phyloP scores from a whole-genome alignment of 1,284 basidiomycete genomes.

The Austroboletus olivaceoglutinosus region DNA sequence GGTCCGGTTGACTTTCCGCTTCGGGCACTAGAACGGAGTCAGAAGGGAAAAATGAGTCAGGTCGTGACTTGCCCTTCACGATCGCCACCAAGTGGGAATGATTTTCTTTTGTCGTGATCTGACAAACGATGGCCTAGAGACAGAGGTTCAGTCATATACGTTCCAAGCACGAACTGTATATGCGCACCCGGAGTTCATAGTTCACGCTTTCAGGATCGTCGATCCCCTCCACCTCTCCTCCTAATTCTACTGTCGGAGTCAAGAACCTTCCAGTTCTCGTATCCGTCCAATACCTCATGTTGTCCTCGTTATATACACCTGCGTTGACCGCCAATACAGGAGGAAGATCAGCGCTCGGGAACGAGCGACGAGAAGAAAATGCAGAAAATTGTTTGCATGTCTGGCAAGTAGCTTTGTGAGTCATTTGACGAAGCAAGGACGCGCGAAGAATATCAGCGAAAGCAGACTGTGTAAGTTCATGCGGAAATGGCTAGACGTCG shows the following conservation, averaged over 20 bases:
- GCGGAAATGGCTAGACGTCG: slow-evolving; percentile 39
- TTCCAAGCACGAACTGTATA: neutral
- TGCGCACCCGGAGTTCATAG: slow-evolving; percentile 73
- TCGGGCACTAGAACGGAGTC: slow-evolving; percentile 54
- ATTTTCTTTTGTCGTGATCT: slow-evolving; percentile 76
- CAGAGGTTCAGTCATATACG: neutral
- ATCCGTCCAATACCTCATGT: slow-evolving; percentile 78
- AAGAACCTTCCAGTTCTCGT: slow-evolving; percentile 46
- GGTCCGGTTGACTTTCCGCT: slow-evolving; percentile 45
- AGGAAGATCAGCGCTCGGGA: slow-evolving; percentile 71
- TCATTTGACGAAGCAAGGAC: slow-evolving; percentile 79
- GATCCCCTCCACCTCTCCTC: slow-evolving; percentile 57
- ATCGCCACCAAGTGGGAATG: slow-evolving; percentile 89
- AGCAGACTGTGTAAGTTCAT: slow-evolving; percentile 51
- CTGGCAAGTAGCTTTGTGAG: slow-evolving; percentile 84
- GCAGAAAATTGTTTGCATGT: slow-evolving; percentile 77
- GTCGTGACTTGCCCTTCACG: slow-evolving; percentile 58
- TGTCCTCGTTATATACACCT: slow-evolving; percentile 76
- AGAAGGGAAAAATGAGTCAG: neutral
- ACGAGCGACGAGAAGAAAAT: slow-evolving; percentile 71
- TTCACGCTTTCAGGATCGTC: slow-evolving; percentile 56
- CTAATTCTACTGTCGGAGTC: slow-evolving; percentile 50
- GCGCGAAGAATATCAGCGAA: slow-evolving; percentile 74
- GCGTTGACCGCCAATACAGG: slow-evolving; percentile 90
- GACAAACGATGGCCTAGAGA: slow-evolving; percentile 73